Evolutionary conservation across 345 rosid species (phyloP).

Genomic region (Melaleuca alternifolia): DNA sequence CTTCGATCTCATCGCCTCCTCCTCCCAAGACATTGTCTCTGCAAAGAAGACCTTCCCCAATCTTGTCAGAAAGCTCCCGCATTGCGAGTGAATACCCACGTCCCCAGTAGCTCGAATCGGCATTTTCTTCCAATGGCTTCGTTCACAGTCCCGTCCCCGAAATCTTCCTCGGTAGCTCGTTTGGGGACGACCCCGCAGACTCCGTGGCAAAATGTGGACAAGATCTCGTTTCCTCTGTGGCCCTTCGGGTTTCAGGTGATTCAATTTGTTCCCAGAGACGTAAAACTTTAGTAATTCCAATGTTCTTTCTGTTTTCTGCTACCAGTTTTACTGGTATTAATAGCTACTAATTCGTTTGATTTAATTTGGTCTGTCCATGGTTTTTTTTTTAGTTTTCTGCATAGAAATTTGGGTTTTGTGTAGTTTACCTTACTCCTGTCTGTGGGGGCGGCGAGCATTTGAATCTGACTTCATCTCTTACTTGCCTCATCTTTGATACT

Average conservation of each 20-base stretch:
- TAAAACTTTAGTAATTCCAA: neutral
- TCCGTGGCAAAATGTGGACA: conserved; percentile 4
- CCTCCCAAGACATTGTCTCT: neutral
- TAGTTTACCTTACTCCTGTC: neutral
- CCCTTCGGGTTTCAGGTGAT: conserved; percentile 9
- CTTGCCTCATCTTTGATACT: neutral
- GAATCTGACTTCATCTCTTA: neutral
- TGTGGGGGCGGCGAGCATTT: neutral
- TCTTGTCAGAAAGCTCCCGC: neutral
- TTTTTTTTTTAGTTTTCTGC: neutral
- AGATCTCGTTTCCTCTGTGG: conserved; percentile 10
- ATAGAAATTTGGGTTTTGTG: neutral
- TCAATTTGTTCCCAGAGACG: neutral
- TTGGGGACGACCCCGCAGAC: conserved; percentile 26
- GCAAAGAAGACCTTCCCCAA: neutral
- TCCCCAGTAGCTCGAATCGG: neutral
- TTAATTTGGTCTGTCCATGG: neutral
- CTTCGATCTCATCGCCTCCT: conserved; percentile 3
- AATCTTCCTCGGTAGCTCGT: conserved; percentile 31
- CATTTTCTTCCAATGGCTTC: conserved; percentile 38
- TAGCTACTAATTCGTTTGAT: neutral
- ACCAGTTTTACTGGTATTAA: neutral
- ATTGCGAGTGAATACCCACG: neutral
- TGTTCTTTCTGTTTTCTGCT: neutral
- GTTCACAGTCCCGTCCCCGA: conserved; percentile 50